Evolutionary conservation across 257 asterid genomes (phyloP), one percentile per base, ranked within the genome.

Genomic region (Primulina tabacum): DNA sequence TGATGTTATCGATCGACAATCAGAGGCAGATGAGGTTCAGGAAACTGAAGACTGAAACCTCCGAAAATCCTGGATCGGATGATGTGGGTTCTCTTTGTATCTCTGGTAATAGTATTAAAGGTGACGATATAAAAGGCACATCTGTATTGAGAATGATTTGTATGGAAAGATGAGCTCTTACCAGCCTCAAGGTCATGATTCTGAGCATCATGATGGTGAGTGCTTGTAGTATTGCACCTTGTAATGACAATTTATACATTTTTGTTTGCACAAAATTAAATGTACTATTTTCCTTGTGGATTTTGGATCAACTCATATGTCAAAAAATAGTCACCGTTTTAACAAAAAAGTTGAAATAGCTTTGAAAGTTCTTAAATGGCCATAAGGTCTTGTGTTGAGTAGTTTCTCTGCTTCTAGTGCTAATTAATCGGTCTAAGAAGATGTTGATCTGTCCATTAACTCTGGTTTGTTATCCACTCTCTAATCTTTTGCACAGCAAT

Each of bases 141-240:
- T 83, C 89, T 68, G 71, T 77, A 62, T 83, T 64, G 94, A 93
- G 60, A 79, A 82, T 68, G 87, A 86, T 69, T 70, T 80, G 70
- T 86, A 83, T 60, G 57, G 70, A 38, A 85, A 79, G 73, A 81
- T 77, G 64, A 82, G 81, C 8, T 66, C 87, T 16, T 92, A 79
- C 79, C 89, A 79, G 63, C 85, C 85, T 73, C 89, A 77, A 73
- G 59, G 72, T 77, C 88, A 74, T 60, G 78, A 79, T 40, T 74
- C 72, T 47, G 82, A 83, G 66, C 73, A 62, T 37, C 80, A 68
- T 47, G 87, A 81, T 82, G 96, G 97, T 85, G 78, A 77, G 68
- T 73, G 56, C 56, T 71, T 47, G 47, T 35, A 21, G 30, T 14
- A 12, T 40, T 74, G 47, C 11, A 35, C 53, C 2, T 40, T 26